These are phyloP conservation scores for Clavispora asparagi DNA, from an alignment of 805 yeast genomes.

Conservation along the genomic window DNA sequence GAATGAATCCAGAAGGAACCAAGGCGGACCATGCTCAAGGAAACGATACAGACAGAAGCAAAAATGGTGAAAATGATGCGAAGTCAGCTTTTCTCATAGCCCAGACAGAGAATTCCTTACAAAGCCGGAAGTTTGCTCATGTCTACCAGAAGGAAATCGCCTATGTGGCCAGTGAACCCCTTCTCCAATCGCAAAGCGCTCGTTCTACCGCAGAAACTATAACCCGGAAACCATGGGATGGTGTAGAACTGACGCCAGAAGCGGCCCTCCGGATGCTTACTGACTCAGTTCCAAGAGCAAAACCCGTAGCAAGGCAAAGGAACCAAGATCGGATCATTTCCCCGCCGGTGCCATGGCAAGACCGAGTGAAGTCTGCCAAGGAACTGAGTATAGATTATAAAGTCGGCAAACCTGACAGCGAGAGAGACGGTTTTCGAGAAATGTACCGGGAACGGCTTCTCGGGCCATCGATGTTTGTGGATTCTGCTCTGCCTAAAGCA, in stretches of 20 bases:
- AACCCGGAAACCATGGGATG: conserved; percentile 8
- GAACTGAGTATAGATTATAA: conserved; percentile 65
- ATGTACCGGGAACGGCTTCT: conserved; percentile 59
- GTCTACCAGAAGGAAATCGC: conserved; percentile 15
- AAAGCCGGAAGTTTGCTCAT: background rate
- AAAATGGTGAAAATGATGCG: background rate
- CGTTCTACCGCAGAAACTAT: conserved; percentile 4
- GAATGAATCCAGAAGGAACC: conserved; percentile 13
- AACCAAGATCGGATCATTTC: conserved; percentile 15
- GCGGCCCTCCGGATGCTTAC: conserved; percentile 12
- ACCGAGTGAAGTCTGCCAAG: conserved; percentile 54
- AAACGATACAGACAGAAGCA: background rate
- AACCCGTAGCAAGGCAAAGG: conserved; percentile 5
- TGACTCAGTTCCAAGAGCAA: conserved; percentile 12
- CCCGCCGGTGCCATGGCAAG: conserved; percentile 20
- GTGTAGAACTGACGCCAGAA: conserved; percentile 8
- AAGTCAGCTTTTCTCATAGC: background rate
- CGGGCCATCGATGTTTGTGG: conserved; percentile 49
- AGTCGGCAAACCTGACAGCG: conserved; percentile 36
- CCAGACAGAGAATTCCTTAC: conserved; percentile 1
- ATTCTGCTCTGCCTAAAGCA: conserved; percentile 36
- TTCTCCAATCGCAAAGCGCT: conserved; percentile 3
- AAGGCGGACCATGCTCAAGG: background rate
- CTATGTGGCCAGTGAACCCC: conserved; percentile 26
- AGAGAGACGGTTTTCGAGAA: conserved; percentile 46